Base-by-base conservation (phyloP, 768 basidiomycete genomes). In the Naganishia friedmannii region DNA sequence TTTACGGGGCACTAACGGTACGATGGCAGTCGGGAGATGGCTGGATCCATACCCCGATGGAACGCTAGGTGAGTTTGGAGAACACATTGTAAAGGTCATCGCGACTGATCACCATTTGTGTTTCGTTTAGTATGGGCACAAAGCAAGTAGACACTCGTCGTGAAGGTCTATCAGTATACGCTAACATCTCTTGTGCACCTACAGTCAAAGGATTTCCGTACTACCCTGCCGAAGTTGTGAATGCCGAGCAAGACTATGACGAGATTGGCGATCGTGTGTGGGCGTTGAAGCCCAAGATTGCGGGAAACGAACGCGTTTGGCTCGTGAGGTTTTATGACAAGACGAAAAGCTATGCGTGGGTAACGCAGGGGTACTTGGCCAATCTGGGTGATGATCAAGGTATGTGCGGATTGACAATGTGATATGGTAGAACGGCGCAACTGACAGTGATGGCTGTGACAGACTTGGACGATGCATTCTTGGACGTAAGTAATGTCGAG, bases 251-350 rank as follows among this genome's bases (percentile, higher is more conserved):
- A 10, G 86, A 88, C 48, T 86, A 89, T 56, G 79, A 83, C 0
- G 78, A 77, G 0, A 85, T 92, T n/a, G 89, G 89, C 0, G 58
- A 42, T 46, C 74, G 71, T 57, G 78, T 76, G 67, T 81, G 78
- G 55, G 37, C 23, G 0, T 29, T 23, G 32, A 68, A 74, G 51
- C 70, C 58, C 12, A 79, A 67, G 73, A 72, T 83, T n/a, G 68
- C 82, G 55, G 82, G 81, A 28, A 83, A 84, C 31, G 82, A 82
- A 13, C 82, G 82, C 31, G 65, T 87, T 4, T 86, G 88, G 76
- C 84, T 92, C 53, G 86, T 93, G n/a, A 87, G 86, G 55, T 95
- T 92, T 82, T 93, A 85, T 78, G 92, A 93, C 77, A 86, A 85
- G 65, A 77, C 60, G 29, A 82, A 0, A 82, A 84, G 72, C 85